A percentile compares a stretch with the other conserved stretches of the same genome.
Evolutionary conservation across 345 rosid species (phyloP).

Genomic region (Combretum micranthum): DNA sequence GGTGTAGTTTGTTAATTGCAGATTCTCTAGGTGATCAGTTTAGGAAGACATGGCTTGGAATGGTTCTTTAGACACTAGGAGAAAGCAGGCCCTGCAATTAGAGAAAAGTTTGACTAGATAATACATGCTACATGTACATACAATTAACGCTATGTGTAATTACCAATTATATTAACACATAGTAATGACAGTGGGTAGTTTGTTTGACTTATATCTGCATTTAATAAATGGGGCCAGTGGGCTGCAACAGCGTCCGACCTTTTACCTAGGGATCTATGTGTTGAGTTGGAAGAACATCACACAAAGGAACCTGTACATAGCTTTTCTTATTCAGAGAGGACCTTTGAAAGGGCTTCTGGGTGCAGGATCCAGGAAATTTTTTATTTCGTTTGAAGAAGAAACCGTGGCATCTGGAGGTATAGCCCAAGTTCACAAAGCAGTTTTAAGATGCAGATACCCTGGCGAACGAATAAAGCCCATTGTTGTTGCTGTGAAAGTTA

Average conservation of each 20-base stretch:
- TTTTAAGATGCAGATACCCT: constrained; percentile 16
- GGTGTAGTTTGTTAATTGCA: no score
- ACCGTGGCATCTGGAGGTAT: constrained; percentile 25
- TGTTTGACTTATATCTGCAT: no score
- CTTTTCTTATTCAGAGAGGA: constrained; percentile 12
- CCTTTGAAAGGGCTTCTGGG: constrained; percentile 21
- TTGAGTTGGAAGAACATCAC: constrained; percentile 18
- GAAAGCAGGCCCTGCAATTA: constrained; percentile 24
- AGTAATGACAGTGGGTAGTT: no score
- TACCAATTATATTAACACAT: no score
- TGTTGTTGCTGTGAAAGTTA: constrained; percentile 41
- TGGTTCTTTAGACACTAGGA: constrained; percentile 16
- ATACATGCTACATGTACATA: no score
- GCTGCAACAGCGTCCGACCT: constrained; percentile 25
- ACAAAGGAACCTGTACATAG: constrained; percentile 22
- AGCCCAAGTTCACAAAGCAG: constrained; percentile 25
- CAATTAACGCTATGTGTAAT: no score
- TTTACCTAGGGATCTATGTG: constrained; percentile 18
- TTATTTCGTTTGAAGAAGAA: constrained; percentile 16
- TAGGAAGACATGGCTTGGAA: constrained; percentile 17
- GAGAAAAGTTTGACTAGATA: no score
- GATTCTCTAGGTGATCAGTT: constrained; percentile 12
- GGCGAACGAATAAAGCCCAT: constrained; percentile 17
- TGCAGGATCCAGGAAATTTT: constrained; percentile 20
- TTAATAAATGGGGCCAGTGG: constrained; percentile 28